Conservation (phyloP, 202 grass and related monocot genomes). For the Zoysia matrella region DNA sequence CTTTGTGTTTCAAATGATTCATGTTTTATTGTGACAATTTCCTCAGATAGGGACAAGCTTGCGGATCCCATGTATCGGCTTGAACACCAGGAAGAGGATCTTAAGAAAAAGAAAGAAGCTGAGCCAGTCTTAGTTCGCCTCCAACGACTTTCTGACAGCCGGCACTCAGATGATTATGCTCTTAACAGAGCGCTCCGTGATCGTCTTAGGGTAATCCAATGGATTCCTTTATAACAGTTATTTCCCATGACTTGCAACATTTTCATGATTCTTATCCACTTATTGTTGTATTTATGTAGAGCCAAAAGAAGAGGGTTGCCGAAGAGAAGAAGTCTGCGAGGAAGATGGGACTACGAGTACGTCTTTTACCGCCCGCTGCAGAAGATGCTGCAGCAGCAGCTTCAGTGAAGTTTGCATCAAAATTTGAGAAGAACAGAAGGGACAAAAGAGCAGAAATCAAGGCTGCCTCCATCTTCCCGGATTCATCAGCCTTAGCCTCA, state of each 20-base stretch:
- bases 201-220: constrained; percentile 1
- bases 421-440: too few relatives aligned
- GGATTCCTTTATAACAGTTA: constrained; percentile 25
- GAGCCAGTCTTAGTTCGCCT: constrained; percentile 86
- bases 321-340: too few relatives aligned
- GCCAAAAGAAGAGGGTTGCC: too few relatives aligned
- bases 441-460: constrained; percentile 79
- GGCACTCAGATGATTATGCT: constrained; percentile 61
- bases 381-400: constrained; percentile 52
- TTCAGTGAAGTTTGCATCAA: too few relatives aligned
- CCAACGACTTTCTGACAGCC: constrained; percentile 77
- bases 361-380: not conserved
- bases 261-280: constrained; percentile 39
- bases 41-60: constrained; percentile 88
- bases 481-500: constrained; percentile 49
- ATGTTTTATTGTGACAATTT: constrained; percentile 31
- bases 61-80: constrained; percentile 91
- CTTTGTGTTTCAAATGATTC: constrained; percentile 43
- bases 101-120: constrained; percentile 91
- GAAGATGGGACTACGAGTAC: too few relatives aligned
- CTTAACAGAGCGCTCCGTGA: too few relatives aligned
- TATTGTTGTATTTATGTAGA: constrained; percentile 40
- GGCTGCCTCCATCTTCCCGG: constrained; percentile 72
- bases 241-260: too few relatives aligned
- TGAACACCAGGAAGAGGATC: constrained; percentile 92